A percentile compares a stretch with the other conserved stretches of the same genome.
Evolutionary conservation across 2,329 filamentous ascomycete species (phyloP).

Genomic region (Trichoderma gracile): DNA sequence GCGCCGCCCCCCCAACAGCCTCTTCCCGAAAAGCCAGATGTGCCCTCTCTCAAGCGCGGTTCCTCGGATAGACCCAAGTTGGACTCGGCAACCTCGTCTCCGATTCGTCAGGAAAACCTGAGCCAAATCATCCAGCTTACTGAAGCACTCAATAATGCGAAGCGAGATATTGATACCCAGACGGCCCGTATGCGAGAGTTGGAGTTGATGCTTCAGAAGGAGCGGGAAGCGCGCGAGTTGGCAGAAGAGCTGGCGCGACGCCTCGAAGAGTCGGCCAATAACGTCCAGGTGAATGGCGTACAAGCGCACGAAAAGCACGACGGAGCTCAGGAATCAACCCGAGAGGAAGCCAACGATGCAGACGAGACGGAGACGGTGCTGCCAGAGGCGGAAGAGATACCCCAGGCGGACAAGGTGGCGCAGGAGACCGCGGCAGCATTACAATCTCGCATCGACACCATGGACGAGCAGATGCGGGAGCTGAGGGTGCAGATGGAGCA

Average conservation of each 20-base stretch:
- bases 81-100: slow-evolving; percentile 54
- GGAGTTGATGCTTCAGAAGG: slow-evolving; percentile 70
- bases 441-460: slow-evolving; percentile 71
- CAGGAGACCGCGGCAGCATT: slow-evolving; percentile 36
- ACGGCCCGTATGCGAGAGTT: slow-evolving; percentile 76
- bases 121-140: slow-evolving; percentile 82
- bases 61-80: slow-evolving; percentile 74
- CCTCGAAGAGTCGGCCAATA: slow-evolving; percentile 58
- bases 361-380: slow-evolving; percentile 3
- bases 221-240: slow-evolving; percentile 76
- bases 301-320: slow-evolving; percentile 33
- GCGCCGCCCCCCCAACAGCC: slow-evolving; percentile 92
- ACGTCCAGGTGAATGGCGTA: slow-evolving; percentile 36
- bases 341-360: neutral
- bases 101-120: slow-evolving; percentile 58
- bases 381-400: neutral
- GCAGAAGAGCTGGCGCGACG: slow-evolving; percentile 80
- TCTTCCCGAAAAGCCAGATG: slow-evolving; percentile 88
- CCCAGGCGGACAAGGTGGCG: slow-evolving; percentile 24
- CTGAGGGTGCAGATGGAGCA: slow-evolving; percentile 77
- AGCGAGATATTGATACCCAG: slow-evolving; percentile 85
- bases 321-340: slow-evolving; percentile 28
- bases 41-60: slow-evolving; percentile 69
- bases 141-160: slow-evolving; percentile 79
- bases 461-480: slow-evolving; percentile 77